A percentile compares a stretch with the other conserved stretches of the same genome.
Conservation (phyloP, 164 flowering plant species). For the Aristolochia fimbriata region DNA sequence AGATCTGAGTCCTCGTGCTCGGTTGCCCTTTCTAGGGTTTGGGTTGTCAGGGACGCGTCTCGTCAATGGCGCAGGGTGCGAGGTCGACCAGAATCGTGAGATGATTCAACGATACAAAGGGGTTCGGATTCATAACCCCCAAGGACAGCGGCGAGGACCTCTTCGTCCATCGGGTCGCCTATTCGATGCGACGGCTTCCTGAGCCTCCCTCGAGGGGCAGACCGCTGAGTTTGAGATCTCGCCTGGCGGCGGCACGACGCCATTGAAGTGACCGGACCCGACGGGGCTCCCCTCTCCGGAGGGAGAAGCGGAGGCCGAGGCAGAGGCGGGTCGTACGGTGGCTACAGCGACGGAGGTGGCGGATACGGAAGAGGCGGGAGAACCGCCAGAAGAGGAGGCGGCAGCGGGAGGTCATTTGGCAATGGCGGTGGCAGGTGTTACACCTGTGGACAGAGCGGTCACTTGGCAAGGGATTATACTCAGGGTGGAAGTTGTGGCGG, state of each 20-base stretch:
- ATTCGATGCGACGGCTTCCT: conserved; percentile 57
- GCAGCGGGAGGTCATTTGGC: conserved; percentile 22
- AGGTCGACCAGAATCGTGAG: conserved; percentile 31
- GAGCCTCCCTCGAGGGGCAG: conserved; percentile 36
- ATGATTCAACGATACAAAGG: conserved; percentile 47
- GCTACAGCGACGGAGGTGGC: conserved; percentile 12
- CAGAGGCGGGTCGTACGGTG: conserved; percentile 14
- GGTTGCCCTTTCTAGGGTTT: conserved; percentile 1
- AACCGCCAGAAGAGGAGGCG: conserved; percentile 38
- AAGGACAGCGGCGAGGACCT: conserved; percentile 53
- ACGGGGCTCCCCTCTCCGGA: conserved; percentile 24
- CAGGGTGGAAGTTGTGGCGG: conserved; percentile 6
- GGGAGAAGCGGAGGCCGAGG: conserved; percentile 9
- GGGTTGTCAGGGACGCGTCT: not conserved
- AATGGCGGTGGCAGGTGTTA: conserved; percentile 37
- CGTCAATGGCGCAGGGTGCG: conserved; percentile 20
- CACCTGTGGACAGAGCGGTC: conserved; percentile 47
- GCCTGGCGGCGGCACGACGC: conserved; percentile 38
- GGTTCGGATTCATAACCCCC: conserved; percentile 67
- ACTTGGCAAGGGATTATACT: conserved; percentile 54
- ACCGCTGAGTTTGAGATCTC: conserved; percentile 44
- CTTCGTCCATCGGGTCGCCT: conserved; percentile 63
- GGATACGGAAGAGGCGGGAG: conserved; percentile 8
- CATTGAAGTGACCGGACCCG: conserved; percentile 50
- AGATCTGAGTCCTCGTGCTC: too few species aligned